phyloP scores from a whole-genome alignment of 257 asterid species.

The Cinchona pubescens region DNA sequence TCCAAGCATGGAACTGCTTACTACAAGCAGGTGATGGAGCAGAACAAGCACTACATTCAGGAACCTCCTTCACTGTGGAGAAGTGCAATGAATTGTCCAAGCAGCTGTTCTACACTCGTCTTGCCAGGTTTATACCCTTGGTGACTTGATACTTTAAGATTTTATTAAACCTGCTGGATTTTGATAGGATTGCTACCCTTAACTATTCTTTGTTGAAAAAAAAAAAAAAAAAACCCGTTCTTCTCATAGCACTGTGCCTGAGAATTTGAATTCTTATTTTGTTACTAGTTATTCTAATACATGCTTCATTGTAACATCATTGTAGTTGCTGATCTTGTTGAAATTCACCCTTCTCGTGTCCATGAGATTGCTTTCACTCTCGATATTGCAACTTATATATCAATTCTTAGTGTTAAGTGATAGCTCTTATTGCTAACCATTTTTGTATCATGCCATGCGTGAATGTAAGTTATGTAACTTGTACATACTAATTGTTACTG shows the following conservation, averaged over 20 bases:
- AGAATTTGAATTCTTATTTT: background rate
- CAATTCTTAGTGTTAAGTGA: background rate
- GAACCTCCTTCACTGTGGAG: slow-evolving; percentile 46
- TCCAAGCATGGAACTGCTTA: slow-evolving; percentile 33
- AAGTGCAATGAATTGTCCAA: slow-evolving; percentile 46
- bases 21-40: slow-evolving; percentile 42
- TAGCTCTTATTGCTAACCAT: background rate
- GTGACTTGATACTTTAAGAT: background rate
- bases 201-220: background rate
- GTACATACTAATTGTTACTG: background rate
- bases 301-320: background rate
- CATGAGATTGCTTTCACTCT: background rate
- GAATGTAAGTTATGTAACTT: background rate
- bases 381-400: background rate
- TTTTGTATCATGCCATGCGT: background rate
- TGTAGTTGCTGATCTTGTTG: background rate
- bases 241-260: background rate
- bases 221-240: background rate
- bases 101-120: slow-evolving; percentile 48
- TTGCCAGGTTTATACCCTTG: slow-evolving; percentile 40
- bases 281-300: background rate
- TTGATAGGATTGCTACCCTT: background rate
- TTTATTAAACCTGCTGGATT: background rate
- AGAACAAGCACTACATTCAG: slow-evolving; percentile 43
- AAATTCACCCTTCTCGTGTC: background rate